Evolutionary conservation across 148 eudicot genomes (phyloP).

Genomic region (Heliamphora exappendiculata): DNA sequence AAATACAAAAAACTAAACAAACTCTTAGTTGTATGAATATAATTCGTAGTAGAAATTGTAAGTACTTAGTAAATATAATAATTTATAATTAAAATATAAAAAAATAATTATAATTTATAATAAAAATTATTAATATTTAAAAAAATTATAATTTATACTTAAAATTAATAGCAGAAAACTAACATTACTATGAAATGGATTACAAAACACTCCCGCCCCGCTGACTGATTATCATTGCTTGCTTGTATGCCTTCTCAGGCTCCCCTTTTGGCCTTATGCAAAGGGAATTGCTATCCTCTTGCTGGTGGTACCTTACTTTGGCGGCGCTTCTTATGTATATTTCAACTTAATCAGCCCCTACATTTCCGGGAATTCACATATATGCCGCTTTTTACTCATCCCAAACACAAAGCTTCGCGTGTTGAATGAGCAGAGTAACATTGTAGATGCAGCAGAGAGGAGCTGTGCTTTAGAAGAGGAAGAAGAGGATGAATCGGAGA

Average conservation of each 20-base stretch:
- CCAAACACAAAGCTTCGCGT: not conserved
- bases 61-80: too few relatives aligned
- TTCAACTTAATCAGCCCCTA: constrained; percentile 11
- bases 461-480: not conserved
- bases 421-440: not conserved
- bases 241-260: constrained; percentile 13
- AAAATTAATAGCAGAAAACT: too few relatives aligned
- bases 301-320: constrained; percentile 19
- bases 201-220: too few relatives aligned
- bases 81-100: too few relatives aligned
- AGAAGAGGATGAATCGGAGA: not conserved
- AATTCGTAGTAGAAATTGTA: too few relatives aligned
- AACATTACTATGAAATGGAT: too few relatives aligned
- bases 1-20: too few relatives aligned
- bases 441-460: constrained; percentile 1
- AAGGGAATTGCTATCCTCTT: constrained; percentile 21
- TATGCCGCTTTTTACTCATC: not conserved
- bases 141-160: too few relatives aligned
- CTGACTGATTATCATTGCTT: not conserved
- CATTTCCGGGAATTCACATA: not conserved
- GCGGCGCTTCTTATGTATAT: constrained; percentile 19
- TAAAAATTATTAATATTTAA: too few relatives aligned
- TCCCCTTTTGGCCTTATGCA: constrained; percentile 20
- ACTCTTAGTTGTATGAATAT: too few relatives aligned
- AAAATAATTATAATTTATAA: too few relatives aligned